Evolutionary conservation across 345 rosid genomes (phyloP), one percentile per base, ranked within the genome.

Genomic region (Acer yangbiense): DNA sequence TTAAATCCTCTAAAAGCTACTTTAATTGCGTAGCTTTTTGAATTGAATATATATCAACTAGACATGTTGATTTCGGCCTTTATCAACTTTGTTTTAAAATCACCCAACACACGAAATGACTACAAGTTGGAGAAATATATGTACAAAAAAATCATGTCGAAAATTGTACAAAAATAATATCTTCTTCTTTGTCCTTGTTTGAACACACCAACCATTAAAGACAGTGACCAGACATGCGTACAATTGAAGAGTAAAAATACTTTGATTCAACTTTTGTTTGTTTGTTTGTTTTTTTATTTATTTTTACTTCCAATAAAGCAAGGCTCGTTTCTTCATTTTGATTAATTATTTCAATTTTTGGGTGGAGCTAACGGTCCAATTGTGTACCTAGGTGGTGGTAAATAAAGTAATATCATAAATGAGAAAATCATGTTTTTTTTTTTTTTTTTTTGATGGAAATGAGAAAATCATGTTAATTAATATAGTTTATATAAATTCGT

Each of bases 191-290:
- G 32, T 65, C 29, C 25, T 25, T 21, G 35, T 0, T 27, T 74
- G 29, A 1, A 9, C 35, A 1, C 0, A 16, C 9, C 3, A 62
- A 62, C 6, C 6, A 79, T 69, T 63, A 32, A 64, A 21, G 82
- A 83, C 63, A 77, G 79, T 66, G 85, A 77, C 69, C 11, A 73
- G 79, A 83, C 88, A 85, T 68, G 85, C 81, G 66, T 85, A 71
- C 74, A 72, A 35, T 70, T 73, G 82, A 87, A 85, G 87, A 69
- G 48, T 44, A 54, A 50, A 71, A 65, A 66, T 44, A 43, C 2
- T 16, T 3, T 9, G 58, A 61, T 43, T 23, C 11, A 44, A 43
- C 57, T 14, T 1, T 13, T 12, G n/a, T 58, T 18, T 58, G 1
- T 18, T 32, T 32, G 39, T 32, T 32, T 32, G 39, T 20, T n/a